Evolutionary conservation across 208 protist genomes (phyloP).

Genomic region (Spongospora subterranea): DNA sequence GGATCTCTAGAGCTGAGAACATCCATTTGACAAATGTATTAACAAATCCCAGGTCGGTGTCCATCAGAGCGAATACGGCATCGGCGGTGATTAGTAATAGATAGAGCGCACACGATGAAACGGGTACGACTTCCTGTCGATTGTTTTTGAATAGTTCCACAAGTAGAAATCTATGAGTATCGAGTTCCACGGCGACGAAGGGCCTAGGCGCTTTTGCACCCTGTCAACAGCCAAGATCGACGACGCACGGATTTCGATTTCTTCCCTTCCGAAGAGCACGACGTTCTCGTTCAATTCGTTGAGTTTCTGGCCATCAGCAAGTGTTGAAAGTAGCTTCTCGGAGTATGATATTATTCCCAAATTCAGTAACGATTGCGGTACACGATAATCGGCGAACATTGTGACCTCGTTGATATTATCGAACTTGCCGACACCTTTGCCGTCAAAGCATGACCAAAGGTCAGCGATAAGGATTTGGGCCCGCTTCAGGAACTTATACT

Average conservation of each 20-base stretch:
- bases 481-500: not conserved
- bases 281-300: not conserved
- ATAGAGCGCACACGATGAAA: not conserved
- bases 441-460: not conserved
- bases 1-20: no score
- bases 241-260: not conserved
- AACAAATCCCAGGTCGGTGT: no score
- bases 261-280: not conserved
- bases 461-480: not conserved
- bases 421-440: not conserved
- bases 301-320: not conserved
- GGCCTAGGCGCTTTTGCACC: not conserved
- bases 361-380: not conserved
- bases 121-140: not conserved
- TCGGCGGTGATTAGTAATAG: no score
- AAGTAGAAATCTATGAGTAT: not conserved
- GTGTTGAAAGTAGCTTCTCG: not conserved
- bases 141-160: not conserved
- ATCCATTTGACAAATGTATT: no score
- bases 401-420: not conserved
- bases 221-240: not conserved
- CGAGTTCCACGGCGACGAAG: not conserved
- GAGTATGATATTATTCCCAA: not conserved
- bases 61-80: no score
- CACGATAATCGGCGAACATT: constrained; percentile 14